Conservation (phyloP, 306 rosid genomes). For the Prosopis cineraria region DNA sequence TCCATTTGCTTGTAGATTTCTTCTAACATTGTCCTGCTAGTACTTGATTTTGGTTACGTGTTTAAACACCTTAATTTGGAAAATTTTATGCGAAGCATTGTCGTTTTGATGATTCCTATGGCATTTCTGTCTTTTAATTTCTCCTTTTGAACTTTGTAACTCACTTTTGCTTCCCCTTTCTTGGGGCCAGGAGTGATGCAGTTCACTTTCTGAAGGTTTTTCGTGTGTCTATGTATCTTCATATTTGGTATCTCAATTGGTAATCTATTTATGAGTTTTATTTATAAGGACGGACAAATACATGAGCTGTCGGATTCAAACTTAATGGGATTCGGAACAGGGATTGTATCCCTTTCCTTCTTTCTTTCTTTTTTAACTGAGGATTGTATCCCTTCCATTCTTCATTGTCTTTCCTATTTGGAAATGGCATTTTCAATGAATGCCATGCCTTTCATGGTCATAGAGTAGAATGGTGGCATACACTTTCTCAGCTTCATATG, state of each 20-base stretch:
- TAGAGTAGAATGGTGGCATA: slow-evolving; percentile 5
- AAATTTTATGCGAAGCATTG: slow-evolving; percentile 32
- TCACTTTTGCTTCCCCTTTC: background rate
- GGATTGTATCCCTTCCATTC: too few relatives aligned
- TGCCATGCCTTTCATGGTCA: slow-evolving; percentile 6
- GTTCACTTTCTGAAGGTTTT: background rate
- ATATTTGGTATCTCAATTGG: background rate
- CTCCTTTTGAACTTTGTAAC: slow-evolving; percentile 13
- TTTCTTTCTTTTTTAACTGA: too few relatives aligned
- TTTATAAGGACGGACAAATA: background rate
- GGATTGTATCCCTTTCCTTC: slow-evolving; percentile 28
- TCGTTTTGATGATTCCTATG: slow-evolving; percentile 26
- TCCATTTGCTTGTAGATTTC: slow-evolving; percentile 19
- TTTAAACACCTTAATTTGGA: slow-evolving; percentile 16
- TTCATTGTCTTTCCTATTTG: slow-evolving; percentile 13
- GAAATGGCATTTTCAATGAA: slow-evolving; percentile 23
- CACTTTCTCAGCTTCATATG: slow-evolving; percentile 4
- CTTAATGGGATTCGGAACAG: background rate
- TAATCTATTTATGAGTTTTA: background rate
- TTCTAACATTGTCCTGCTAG: background rate
- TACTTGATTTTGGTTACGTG: background rate
- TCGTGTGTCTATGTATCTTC: background rate
- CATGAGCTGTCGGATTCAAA: slow-evolving; percentile 23
- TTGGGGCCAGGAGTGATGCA: background rate
- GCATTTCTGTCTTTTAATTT: slow-evolving; percentile 14